These are phyloP conservation scores for Trichoderma harzianum DNA, from an alignment of 2,329 filamentous ascomycete species.

Conservation along the genomic window DNA sequence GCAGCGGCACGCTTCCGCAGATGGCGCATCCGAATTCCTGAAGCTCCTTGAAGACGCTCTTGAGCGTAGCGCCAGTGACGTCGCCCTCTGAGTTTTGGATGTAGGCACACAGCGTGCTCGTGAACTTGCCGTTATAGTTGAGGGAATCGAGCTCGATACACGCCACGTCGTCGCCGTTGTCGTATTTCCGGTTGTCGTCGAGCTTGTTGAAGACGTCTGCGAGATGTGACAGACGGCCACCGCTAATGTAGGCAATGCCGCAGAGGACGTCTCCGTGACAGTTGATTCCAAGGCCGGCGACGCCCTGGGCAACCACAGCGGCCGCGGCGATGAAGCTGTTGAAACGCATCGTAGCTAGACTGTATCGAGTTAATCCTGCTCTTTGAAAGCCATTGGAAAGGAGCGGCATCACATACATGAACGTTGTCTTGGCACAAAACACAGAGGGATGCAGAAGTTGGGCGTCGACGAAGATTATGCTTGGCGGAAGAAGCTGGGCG, in stretches of 20 bases:
- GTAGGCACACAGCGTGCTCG: constrained; percentile 6
- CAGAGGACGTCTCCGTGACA: background rate
- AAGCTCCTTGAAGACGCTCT: background rate
- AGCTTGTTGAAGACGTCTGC: background rate
- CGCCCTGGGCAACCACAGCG: background rate
- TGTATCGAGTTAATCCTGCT: background rate
- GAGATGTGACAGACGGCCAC: background rate
- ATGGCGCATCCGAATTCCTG: background rate
- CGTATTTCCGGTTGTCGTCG: background rate
- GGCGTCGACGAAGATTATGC: background rate
- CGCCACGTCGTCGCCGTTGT: background rate
- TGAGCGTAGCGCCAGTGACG: background rate
- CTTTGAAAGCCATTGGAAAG: background rate
- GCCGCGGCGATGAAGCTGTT: background rate
- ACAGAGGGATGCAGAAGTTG: background rate
- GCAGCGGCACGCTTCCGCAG: constrained; percentile 7
- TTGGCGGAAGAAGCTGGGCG: background rate
- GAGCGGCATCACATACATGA: background rate
- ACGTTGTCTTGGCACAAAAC: background rate
- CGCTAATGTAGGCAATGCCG: constrained; percentile 1
- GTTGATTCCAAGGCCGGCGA: constrained; percentile 7
- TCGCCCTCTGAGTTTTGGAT: background rate
- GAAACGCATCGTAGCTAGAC: background rate
- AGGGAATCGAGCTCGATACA: background rate
- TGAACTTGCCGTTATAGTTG: background rate